phyloP scores from a whole-genome alignment of 2,329 filamentous ascomycete genomes.

The Apiospora koreana region DNA sequence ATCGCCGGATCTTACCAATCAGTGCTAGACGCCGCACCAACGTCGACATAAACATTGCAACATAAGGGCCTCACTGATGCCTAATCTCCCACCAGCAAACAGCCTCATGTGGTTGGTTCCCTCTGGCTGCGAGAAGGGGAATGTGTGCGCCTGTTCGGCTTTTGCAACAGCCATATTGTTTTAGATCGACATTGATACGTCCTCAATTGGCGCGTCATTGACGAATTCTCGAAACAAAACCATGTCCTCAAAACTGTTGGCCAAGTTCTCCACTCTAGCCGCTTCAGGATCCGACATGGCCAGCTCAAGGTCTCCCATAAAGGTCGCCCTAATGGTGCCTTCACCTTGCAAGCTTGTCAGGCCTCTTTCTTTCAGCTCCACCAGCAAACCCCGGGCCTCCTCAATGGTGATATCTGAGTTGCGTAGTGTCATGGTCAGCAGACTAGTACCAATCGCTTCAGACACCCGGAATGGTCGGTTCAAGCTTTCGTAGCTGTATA shows the following conservation, averaged over 20 bases:
- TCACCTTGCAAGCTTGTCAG: constrained; percentile 21
- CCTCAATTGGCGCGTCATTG: not conserved
- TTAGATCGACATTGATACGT: not conserved
- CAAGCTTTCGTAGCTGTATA: constrained; percentile 40
- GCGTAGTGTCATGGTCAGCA: constrained; percentile 38
- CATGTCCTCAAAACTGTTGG: constrained; percentile 34
- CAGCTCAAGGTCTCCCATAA: constrained; percentile 40
- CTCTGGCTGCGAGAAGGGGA: not conserved
- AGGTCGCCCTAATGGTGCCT: constrained; percentile 33
- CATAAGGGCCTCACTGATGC: not conserved
- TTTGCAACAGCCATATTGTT: not conserved
- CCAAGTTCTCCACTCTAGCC: constrained; percentile 36
- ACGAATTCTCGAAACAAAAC: constrained; percentile 35
- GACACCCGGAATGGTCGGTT: constrained; percentile 37
- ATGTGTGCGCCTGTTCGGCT: not conserved
- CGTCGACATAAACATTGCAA: not conserved
- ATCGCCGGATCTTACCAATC: not conserved
- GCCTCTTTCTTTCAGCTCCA: constrained; percentile 28
- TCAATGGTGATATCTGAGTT: constrained; percentile 29
- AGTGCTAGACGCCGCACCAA: not conserved
- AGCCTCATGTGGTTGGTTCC: not conserved
- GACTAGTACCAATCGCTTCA: constrained; percentile 33
- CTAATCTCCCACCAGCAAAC: not conserved
- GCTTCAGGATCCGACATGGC: constrained; percentile 35
- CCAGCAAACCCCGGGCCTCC: constrained; percentile 33